These are phyloP conservation scores for Cutaneotrichosporon arboriforme DNA, from an alignment of 1,284 basidiomycete species.

Conservation along the genomic window DNA sequence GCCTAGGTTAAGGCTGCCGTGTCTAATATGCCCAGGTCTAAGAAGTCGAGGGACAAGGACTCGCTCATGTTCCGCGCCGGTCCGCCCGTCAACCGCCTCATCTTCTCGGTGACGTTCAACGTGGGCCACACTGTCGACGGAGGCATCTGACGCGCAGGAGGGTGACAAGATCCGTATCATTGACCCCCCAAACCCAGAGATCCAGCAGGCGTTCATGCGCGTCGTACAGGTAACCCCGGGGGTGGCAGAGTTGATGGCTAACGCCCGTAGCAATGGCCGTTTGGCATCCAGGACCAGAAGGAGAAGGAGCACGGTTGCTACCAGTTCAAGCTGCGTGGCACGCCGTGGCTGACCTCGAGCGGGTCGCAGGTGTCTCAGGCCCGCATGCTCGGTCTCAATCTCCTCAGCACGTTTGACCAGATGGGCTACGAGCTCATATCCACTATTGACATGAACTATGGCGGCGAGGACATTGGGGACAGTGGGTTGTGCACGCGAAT, in stretches of 20 bases:
- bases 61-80: conserved; percentile 35
- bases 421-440: conserved; percentile 36
- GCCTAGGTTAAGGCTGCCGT: background rate
- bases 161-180: conserved; percentile 42
- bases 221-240: conserved; percentile 30
- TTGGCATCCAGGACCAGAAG: conserved; percentile 32
- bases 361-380: conserved; percentile 26
- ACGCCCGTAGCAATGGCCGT: conserved; percentile 24
- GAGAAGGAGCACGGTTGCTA: conserved; percentile 32
- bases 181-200: conserved; percentile 29
- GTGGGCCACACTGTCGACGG: conserved; percentile 13
- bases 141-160: background rate
- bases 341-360: conserved; percentile 32
- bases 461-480: conserved; percentile 11
- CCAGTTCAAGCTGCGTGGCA: conserved; percentile 38
- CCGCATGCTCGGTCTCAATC: conserved; percentile 22
- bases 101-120: conserved; percentile 39
- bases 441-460: conserved; percentile 33
- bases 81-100: conserved; percentile 24
- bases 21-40: conserved; percentile 7
- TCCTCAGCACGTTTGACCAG: conserved; percentile 33
- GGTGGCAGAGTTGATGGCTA: background rate
- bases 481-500: conserved; percentile 4
- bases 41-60: conserved; percentile 38
- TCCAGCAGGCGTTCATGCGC: conserved; percentile 26